Percentiles rank a stretch among this genome's conserved stretches.
phyloP scores from a whole-genome alignment of 352 stramenopile species.

The Globisporangium irregulare region DNA sequence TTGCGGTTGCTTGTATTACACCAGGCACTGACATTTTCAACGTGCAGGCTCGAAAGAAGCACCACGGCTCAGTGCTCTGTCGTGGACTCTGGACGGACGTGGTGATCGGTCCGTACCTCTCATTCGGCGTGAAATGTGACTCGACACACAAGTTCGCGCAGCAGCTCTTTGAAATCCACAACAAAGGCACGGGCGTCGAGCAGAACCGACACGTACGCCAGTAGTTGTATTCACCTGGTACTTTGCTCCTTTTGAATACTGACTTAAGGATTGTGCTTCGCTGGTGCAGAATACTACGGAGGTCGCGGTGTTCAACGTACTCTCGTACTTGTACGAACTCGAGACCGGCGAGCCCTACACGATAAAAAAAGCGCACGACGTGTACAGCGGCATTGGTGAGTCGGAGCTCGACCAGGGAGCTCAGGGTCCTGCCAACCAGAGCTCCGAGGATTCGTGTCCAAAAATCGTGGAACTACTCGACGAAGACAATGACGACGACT shows the following conservation, averaged over 20 bases:
- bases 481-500: slow-evolving; percentile 15
- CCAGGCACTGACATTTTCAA: background rate
- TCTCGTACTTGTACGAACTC: slow-evolving; percentile 90
- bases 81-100: slow-evolving; percentile 92
- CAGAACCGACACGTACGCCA: slow-evolving; percentile 88
- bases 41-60: slow-evolving; percentile 54
- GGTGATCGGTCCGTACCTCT: slow-evolving; percentile 87
- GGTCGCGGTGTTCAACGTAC: slow-evolving; percentile 90
- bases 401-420: slow-evolving; percentile 21
- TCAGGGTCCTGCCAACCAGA: slow-evolving; percentile 5
- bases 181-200: slow-evolving; percentile 91
- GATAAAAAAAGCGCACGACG: slow-evolving; percentile 87
- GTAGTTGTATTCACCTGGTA: background rate
- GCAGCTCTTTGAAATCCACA: slow-evolving; percentile 91
- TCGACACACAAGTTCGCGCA: slow-evolving; percentile 66
- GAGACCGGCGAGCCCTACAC: slow-evolving; percentile 85
- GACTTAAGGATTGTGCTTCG: background rate
- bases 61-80: slow-evolving; percentile 75
- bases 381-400: slow-evolving; percentile 85
- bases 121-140: slow-evolving; percentile 87
- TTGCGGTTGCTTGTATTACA: background rate
- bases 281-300: slow-evolving; percentile 85
- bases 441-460: slow-evolving; percentile 5
- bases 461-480: slow-evolving; percentile 29
- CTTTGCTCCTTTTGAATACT: too few species aligned